Conservation (phyloP, 768 basidiomycete species). For the Lactarius quietus region DNA sequence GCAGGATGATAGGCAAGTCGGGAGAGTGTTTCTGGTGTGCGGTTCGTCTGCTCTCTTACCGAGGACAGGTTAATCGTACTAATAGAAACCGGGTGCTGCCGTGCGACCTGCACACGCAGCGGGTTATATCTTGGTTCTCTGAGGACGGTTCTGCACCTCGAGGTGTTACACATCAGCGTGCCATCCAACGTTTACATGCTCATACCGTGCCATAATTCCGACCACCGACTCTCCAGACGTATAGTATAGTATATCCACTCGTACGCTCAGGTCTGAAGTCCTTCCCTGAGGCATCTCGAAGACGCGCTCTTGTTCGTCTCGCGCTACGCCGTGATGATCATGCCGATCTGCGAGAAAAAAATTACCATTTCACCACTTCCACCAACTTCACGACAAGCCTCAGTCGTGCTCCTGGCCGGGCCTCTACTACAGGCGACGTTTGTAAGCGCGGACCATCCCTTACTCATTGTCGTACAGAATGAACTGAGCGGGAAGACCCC, state of each 20-base stretch:
- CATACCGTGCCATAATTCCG: conserved; percentile 83
- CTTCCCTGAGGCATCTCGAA: conserved; percentile 97
- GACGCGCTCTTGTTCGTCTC: conserved; percentile 62
- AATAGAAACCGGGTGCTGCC: too few relatives aligned
- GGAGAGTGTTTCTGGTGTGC: conserved; percentile 77
- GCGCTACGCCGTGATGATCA: conserved; percentile 74
- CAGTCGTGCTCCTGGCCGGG: not conserved
- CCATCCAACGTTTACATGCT: too few relatives aligned
- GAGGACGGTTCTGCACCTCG: too few relatives aligned
- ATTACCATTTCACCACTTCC: not conserved
- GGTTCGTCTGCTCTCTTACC: not conserved
- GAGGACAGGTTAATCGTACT: too few relatives aligned
- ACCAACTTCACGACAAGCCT: not conserved
- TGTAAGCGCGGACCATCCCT: not conserved
- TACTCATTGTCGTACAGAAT: not conserved
- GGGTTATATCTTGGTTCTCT: too few relatives aligned
- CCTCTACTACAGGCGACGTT: not conserved
- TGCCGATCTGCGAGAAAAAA: conserved; percentile 68
- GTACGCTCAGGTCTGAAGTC: conserved; percentile 80
- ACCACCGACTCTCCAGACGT: conserved; percentile 31
- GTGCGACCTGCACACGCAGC: too few relatives aligned
- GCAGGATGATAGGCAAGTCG: conserved; percentile 67
- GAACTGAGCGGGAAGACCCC: not conserved
- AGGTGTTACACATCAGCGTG: too few relatives aligned
- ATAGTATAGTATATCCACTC: too few relatives aligned